Conservation (phyloP, 805 yeast genomes). For the Torulaspora delbrueckii region DNA sequence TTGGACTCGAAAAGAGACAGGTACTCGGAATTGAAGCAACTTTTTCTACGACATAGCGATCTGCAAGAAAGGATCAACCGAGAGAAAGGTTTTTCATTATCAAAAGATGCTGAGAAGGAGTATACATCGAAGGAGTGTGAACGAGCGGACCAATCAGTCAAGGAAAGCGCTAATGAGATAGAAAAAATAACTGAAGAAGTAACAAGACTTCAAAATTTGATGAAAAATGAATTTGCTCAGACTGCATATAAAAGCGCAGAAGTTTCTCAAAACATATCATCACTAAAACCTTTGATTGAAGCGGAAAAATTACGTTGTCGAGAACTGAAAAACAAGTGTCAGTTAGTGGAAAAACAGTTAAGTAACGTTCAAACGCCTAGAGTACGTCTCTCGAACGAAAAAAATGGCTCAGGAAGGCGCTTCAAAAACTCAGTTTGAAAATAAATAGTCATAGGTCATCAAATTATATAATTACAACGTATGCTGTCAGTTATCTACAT, state of each 20-base stretch:
- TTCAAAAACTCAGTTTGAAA: constrained; percentile 9
- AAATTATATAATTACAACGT: neutral
- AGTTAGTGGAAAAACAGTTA: constrained; percentile 17
- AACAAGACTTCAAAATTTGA: constrained; percentile 12
- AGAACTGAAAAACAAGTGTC: constrained; percentile 17
- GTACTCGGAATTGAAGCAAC: constrained; percentile 15
- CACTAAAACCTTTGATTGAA: constrained; percentile 12
- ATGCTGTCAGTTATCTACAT: constrained; percentile 2
- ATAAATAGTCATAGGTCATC: neutral
- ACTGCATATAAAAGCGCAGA: constrained; percentile 6
- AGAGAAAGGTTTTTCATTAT: constrained; percentile 41
- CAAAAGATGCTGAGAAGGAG: constrained; percentile 52
- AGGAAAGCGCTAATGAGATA: constrained; percentile 40
- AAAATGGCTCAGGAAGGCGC: constrained; percentile 14
- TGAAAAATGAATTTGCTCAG: constrained; percentile 13
- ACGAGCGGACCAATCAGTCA: constrained; percentile 47
- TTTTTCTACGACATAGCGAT: constrained; percentile 36
- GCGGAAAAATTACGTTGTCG: constrained; percentile 13
- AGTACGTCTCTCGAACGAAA: constrained; percentile 20
- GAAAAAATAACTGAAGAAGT: constrained; percentile 13
- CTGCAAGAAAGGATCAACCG: constrained; percentile 44
- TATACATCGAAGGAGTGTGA: constrained; percentile 59
- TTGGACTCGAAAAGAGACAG: constrained; percentile 12
- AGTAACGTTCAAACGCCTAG: constrained; percentile 26
- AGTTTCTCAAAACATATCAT: constrained; percentile 12